These are phyloP conservation scores for Penicillium riverlandense DNA, from an alignment of 495 filamentous ascomycete genomes.

Conservation along the genomic window DNA sequence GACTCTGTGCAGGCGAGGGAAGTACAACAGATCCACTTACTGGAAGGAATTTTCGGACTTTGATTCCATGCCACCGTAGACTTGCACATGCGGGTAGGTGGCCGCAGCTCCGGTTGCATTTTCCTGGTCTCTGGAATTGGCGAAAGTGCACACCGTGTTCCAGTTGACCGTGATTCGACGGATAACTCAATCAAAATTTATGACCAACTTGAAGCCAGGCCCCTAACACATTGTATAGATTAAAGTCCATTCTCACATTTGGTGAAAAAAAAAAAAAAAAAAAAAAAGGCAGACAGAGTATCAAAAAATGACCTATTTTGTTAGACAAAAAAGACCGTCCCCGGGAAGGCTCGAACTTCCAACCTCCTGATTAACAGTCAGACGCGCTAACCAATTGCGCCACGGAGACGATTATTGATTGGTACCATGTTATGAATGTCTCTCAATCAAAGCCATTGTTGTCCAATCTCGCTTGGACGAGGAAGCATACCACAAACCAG, in stretches of 20 bases:
- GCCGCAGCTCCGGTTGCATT: not conserved
- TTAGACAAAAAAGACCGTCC: slow-evolving; percentile 17
- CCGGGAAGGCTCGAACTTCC: slow-evolving; percentile 43
- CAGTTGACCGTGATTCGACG: no score
- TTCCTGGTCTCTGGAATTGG: not conserved
- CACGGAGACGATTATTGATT: slow-evolving; percentile 24
- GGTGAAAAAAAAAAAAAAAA: not conserved
- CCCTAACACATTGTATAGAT: not conserved
- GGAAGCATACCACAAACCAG: no score
- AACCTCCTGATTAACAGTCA: slow-evolving; percentile 47
- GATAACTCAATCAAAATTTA: not conserved
- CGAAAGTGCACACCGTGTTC: not conserved
- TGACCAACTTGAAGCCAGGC: not conserved
- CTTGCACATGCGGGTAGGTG: not conserved
- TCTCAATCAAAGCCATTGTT: no score
- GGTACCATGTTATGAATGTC: not conserved
- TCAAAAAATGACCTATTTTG: not conserved
- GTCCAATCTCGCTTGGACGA: not conserved
- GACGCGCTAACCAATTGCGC: slow-evolving; percentile 46
- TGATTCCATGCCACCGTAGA: not conserved
- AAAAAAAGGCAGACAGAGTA: not conserved
- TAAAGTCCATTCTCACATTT: not conserved
- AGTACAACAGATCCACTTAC: no score
- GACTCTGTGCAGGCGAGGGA: no score
- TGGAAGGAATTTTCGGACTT: no score